Evolutionary conservation across 805 yeast genomes (phyloP).

Genomic region (Metschnikowia santaceciliae): DNA sequence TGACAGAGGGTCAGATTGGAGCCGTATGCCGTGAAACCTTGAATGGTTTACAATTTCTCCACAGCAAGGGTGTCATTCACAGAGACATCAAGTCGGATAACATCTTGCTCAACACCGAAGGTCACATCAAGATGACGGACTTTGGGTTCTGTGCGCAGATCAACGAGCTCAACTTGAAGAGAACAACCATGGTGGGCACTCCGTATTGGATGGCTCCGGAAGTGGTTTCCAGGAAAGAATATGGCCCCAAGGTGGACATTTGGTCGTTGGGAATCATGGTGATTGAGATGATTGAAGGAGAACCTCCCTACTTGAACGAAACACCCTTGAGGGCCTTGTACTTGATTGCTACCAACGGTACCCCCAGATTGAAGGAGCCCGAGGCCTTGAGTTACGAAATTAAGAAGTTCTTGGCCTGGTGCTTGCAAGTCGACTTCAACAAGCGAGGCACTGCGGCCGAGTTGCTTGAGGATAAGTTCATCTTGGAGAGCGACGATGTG

Average conservation of each 20-base stretch:
- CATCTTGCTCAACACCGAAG: slow-evolving; percentile 73
- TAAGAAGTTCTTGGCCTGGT: slow-evolving; percentile 67
- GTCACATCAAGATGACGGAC: slow-evolving; percentile 92
- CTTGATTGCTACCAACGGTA: slow-evolving; percentile 93
- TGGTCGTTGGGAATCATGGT: slow-evolving; percentile 99
- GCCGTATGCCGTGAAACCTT: slow-evolving; percentile 91
- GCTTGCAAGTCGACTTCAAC: slow-evolving; percentile 80
- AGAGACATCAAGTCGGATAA: slow-evolving; percentile 96
- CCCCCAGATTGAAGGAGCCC: slow-evolving; percentile 89
- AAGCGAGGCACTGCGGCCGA: slow-evolving; percentile 76
- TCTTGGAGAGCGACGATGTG: slow-evolving; percentile 58
- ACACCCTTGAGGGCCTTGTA: slow-evolving; percentile 92
- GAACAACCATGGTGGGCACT: slow-evolving; percentile 98
- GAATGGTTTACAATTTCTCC: slow-evolving; percentile 81
- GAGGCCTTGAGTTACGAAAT: slow-evolving; percentile 67
- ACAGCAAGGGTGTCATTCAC: slow-evolving; percentile 89
- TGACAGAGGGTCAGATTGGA: slow-evolving; percentile 93
- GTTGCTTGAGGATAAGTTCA: slow-evolving; percentile 63
- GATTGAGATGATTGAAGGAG: slow-evolving; percentile 98
- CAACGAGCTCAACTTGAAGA: slow-evolving; percentile 73
- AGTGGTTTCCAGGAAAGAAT: slow-evolving; percentile 89
- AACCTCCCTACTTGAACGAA: slow-evolving; percentile 96
- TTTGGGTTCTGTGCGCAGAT: slow-evolving; percentile 94
- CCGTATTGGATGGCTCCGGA: slow-evolving; percentile 99
- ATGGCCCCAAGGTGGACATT: slow-evolving; percentile 94